A percentile compares a stretch with the other conserved stretches of the same genome.
Evolutionary conservation across 1,139 yeast species (phyloP).

Genomic region (Cylindricascospora bacillispora): DNA sequence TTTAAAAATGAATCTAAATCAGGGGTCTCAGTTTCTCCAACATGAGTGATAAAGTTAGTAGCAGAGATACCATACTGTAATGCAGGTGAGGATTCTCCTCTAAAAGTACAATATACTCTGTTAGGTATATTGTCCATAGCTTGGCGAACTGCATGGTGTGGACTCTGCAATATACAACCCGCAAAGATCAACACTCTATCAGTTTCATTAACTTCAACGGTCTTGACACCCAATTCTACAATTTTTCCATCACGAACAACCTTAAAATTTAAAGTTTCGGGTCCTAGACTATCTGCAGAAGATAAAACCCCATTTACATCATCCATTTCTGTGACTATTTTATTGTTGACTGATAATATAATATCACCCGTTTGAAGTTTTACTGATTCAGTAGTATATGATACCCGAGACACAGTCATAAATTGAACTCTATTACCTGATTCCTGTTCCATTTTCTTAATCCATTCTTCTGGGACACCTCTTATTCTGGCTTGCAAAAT

Average conservation of each 20-base stretch:
- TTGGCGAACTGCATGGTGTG: slow-evolving; percentile 65
- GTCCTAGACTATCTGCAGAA: slow-evolving; percentile 16
- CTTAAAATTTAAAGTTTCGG: slow-evolving; percentile 39
- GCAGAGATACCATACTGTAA: slow-evolving; percentile 70
- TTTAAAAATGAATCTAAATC: slow-evolving; percentile 52
- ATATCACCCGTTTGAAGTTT: slow-evolving; percentile 55
- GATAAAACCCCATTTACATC: slow-evolving; percentile 48
- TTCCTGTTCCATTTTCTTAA: slow-evolving; percentile 46
- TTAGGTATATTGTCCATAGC: slow-evolving; percentile 70
- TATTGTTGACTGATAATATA: slow-evolving; percentile 54
- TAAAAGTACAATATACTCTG: slow-evolving; percentile 62
- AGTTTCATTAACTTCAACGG: slow-evolving; percentile 45
- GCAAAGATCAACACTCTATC: slow-evolving; percentile 66
- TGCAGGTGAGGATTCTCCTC: slow-evolving; percentile 76
- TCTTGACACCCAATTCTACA: slow-evolving; percentile 47
- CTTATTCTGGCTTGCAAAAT: slow-evolving; percentile 69
- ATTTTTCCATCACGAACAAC: slow-evolving; percentile 51
- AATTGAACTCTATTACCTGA: slow-evolving; percentile 57
- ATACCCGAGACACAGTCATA: slow-evolving; percentile 57
- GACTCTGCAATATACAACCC: slow-evolving; percentile 58
- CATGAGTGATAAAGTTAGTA: slow-evolving; percentile 79
- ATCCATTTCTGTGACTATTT: slow-evolving; percentile 49
- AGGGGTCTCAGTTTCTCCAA: slow-evolving; percentile 63
- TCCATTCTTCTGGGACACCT: slow-evolving; percentile 82
- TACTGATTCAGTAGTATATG: slow-evolving; percentile 34